These are phyloP conservation scores for Hanseniaspora hatyaiensis DNA, from an alignment of 805 yeast species.

Conservation along the genomic window DNA sequence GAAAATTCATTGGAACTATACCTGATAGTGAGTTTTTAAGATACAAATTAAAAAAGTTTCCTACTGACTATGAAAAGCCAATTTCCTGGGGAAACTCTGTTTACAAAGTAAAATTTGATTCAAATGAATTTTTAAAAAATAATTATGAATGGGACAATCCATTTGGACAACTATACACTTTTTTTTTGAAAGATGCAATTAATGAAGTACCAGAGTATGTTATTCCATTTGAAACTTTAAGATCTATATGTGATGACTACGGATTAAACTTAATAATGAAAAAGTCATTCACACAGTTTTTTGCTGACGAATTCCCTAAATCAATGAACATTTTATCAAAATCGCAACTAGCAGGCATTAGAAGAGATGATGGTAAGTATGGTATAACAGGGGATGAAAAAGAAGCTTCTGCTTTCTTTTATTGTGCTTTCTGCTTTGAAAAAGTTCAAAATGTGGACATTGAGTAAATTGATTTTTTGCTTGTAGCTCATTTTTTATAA, in stretches of 20 bases:
- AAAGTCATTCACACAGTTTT: constrained; percentile 70
- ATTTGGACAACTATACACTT: constrained; percentile 74
- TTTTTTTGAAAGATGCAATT: constrained; percentile 80
- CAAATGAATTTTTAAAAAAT: constrained; percentile 49
- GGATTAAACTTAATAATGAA: constrained; percentile 61
- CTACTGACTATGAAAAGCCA: constrained; percentile 39
- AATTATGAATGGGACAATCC: constrained; percentile 64
- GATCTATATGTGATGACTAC: constrained; percentile 74
- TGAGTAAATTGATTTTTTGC: neutral
- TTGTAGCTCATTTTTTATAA: too few species aligned
- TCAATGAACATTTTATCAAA: constrained; percentile 50
- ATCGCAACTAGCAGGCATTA: constrained; percentile 54
- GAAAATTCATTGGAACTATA: constrained; percentile 83
- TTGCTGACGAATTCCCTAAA: constrained; percentile 63
- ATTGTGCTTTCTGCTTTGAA: constrained; percentile 72
- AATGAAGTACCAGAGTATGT: constrained; percentile 95
- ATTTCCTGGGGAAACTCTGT: constrained; percentile 71
- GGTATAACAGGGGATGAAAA: constrained; percentile 85
- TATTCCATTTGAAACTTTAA: constrained; percentile 81
- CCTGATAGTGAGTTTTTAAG: constrained; percentile 81
- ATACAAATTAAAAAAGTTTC: constrained; percentile 44
- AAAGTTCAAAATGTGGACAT: constrained; percentile 33
- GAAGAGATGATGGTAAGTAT: constrained; percentile 63
- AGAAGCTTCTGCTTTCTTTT: constrained; percentile 78
- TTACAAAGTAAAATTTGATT: constrained; percentile 70